Base-by-base conservation (phyloP, 768 basidiomycete genomes). In the Cubamyces sp. region DNA sequence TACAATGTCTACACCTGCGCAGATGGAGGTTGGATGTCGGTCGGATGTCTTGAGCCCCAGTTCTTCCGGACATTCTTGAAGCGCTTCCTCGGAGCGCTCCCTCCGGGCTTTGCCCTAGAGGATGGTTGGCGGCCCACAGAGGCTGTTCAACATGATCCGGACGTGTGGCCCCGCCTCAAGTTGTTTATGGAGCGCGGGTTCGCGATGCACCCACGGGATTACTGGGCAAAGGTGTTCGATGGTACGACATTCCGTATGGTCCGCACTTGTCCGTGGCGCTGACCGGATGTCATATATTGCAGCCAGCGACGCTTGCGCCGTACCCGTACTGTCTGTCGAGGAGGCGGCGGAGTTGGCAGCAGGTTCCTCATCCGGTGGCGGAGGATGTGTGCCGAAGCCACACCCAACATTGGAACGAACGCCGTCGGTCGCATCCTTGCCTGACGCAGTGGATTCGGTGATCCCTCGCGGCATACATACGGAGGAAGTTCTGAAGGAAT, bases 1-100 rank as follows among this genome's bases (percentile, higher is more conserved):
- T 94, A 94, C 68, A 81, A 79, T 61, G 75, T 90, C 11, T 93
- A 94, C 67, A 79, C 80, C 0, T 92, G 91, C 70, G 78, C 84
- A 58, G 90, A 89, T 70, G 87, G 87, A 1, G 75, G 81, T 41
- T 91, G 84, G 82, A 90, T 94, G 82, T 84, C 87, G 2, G 83
- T 94, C 26, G 91, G 84, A 28, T 91, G 90, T 68, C 71, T 91
- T 14, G 91, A 92, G 70, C 86, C 88, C 5, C 82, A 83, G 42
- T 92, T 92, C 74, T 92, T 87, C 72, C 74, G 76, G 23, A 76
- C 74, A 0, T 92, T 92, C 68, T 76, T 91, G 46, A 76, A 80
- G 11, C 68, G 66, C 1, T 89, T 92, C 71, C 68, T 81, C 34
- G 70, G 73, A 19, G 80, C 82, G 23, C 71, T 91, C 7, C 82